Evolutionary conservation across 108 stramenopile genomes (phyloP), one percentile per base, ranked within the genome.

Genomic region (Licmophora abbreviata): DNA sequence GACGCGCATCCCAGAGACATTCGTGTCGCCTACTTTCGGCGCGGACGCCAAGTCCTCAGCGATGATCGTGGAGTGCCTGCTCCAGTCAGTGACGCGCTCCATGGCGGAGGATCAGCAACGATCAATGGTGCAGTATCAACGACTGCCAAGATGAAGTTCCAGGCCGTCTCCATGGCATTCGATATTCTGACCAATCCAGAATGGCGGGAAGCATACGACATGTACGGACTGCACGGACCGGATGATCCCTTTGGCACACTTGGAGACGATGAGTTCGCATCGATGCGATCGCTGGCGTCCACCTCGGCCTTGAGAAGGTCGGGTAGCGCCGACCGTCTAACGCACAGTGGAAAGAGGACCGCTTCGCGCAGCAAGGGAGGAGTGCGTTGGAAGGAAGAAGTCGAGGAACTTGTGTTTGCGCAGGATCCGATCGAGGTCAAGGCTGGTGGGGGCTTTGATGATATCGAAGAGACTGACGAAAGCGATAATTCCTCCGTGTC

Each of bases 1-100:
- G 45, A 24, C 8, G 68, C 77, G 15, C 38, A 63, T 9, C 48
- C 50, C 14, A 44, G 60, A 5, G 63, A 81, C 44, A 63, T 81
- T 30, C 79, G 79, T 17, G 78, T 79, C 20, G 77, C 79, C 10
- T 85, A 76, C 72, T 85, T 85, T 49, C 64, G 74, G 3, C 44
- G 64, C 24, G 73, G 73, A 8, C 37, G 73, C 27, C 48, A 63
- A 43, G 44, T 74, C 7, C 32, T 74, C 28, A 18, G 23, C 14
- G 53, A 54, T 3, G 2, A 11, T 4, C 9, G 14, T 8, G 47
- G 32, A 41, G 56, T 10, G 33, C 30, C 21, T 1, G 29, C 26
- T 15, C 21, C 21, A 10, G 27, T 61, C 20, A n/a, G n/a, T 21
- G 9, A 22, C 14, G 4, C 15, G 5, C 9, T 20, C 2, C 22